These are phyloP conservation scores for Globisporangium perplexum DNA, from an alignment of 352 stramenopile species.

Conservation along the genomic window DNA sequence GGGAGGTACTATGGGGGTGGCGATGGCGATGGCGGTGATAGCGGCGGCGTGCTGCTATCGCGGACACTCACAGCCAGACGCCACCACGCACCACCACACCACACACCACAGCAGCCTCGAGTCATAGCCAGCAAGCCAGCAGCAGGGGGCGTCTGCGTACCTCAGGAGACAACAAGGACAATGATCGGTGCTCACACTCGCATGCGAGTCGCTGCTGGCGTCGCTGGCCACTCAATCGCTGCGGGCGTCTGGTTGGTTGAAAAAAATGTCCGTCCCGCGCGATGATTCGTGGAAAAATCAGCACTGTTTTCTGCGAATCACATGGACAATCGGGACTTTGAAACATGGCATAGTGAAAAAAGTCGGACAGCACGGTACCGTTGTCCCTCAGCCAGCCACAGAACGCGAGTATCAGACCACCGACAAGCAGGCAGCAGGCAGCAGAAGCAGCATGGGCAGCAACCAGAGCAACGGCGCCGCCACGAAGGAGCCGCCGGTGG, in stretches of 20 bases:
- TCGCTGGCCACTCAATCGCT: slow-evolving; percentile 11
- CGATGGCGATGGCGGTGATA: neutral
- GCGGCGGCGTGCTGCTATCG: no score
- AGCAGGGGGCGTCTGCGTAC: slow-evolving; percentile 22
- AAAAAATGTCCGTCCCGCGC: neutral
- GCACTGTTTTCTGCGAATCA: neutral
- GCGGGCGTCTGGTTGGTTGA: neutral
- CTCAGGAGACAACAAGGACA: slow-evolving; percentile 80
- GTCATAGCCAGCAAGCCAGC: no score
- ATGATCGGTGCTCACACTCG: slow-evolving; percentile 20
- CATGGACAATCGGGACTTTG: no score
- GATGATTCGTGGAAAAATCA: neutral
- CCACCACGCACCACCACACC: neutral
- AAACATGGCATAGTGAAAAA: no score
- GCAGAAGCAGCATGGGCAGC: slow-evolving; percentile 39
- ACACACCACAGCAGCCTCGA: neutral
- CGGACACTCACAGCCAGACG: no score
- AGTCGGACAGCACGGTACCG: no score
- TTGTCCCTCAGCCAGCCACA: no score
- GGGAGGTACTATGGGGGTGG: neutral
- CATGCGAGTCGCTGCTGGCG: neutral
- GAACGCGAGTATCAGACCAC: slow-evolving; percentile 1
- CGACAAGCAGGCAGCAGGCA: slow-evolving; percentile 3
- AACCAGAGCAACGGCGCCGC: slow-evolving; percentile 59
- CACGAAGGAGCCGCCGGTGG: slow-evolving; percentile 5